Evolutionary conservation across 768 basidiomycete genomes (phyloP).

Genomic region (Ramaria rubella): DNA sequence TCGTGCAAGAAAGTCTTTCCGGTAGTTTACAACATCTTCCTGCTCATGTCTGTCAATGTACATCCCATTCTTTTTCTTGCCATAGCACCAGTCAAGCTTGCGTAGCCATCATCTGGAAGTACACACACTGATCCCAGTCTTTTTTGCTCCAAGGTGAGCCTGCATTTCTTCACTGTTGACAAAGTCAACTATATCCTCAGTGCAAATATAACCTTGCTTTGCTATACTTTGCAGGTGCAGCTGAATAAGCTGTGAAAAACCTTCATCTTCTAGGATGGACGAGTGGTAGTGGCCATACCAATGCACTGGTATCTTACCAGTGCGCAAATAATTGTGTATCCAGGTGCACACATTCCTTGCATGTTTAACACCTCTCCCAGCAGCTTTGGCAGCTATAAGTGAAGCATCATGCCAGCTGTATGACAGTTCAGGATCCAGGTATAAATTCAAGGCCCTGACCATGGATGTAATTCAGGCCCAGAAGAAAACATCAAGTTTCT

Average conservation of each 20-base stretch:
- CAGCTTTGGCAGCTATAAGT: slow-evolving; percentile 22
- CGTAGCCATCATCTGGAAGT: slow-evolving; percentile 14
- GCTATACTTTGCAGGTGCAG: slow-evolving; percentile 13
- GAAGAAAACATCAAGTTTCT: slow-evolving; percentile 28
- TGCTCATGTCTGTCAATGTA: slow-evolving; percentile 17
- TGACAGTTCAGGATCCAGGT: slow-evolving; percentile 25
- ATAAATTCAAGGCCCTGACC: slow-evolving; percentile 30
- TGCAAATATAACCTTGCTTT: slow-evolving; percentile 7
- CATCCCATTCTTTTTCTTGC: slow-evolving; percentile 9
- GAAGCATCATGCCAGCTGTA: slow-evolving; percentile 32
- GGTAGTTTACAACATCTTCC: slow-evolving; percentile 15
- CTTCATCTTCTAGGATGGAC: slow-evolving; percentile 12
- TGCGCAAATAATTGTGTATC: slow-evolving; percentile 10
- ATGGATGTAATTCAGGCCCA: slow-evolving; percentile 24
- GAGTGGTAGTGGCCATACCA: slow-evolving; percentile 10
- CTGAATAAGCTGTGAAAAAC: slow-evolving; percentile 1
- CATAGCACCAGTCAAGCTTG: slow-evolving; percentile 10
- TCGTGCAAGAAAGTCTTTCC: not conserved
- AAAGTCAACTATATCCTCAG: slow-evolving; percentile 13
- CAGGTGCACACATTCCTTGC: slow-evolving; percentile 26
- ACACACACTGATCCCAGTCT: not conserved
- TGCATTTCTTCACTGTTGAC: slow-evolving; percentile 6
- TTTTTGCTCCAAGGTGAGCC: slow-evolving; percentile 2
- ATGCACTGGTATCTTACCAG: not conserved
- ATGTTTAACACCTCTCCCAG: slow-evolving; percentile 22